A percentile compares a stretch with the other conserved stretches of the same genome.
Evolutionary conservation across 768 basidiomycete species (phyloP).

Genomic region (Peribolospora baueri): DNA sequence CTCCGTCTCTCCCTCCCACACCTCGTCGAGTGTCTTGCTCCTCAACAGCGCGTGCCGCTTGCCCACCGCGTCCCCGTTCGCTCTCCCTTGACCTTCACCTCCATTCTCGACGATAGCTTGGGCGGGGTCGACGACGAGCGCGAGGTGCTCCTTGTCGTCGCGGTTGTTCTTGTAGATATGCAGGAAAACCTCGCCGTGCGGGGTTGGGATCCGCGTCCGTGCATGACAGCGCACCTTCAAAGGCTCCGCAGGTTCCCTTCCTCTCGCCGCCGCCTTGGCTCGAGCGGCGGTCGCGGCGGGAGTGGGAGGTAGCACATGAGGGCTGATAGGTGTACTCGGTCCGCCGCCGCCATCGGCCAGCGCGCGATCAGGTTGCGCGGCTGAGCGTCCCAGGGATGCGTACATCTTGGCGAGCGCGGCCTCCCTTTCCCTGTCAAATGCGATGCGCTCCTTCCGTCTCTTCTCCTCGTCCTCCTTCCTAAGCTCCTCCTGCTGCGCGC

Average conservation of each 20-base stretch:
- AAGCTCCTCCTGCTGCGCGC: not conserved
- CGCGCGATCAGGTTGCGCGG: no score
- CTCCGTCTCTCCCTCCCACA: slow-evolving; percentile 70
- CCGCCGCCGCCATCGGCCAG: no score
- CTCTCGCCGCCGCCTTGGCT: not conserved
- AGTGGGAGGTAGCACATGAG: not conserved
- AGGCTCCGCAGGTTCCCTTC: slow-evolving; percentile 9
- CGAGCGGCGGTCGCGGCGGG: not conserved
- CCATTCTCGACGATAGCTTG: slow-evolving; percentile 31
- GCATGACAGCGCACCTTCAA: slow-evolving; percentile 82
- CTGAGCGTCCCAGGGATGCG: no score
- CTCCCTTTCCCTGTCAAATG: not conserved
- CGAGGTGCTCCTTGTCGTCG: slow-evolving; percentile 85
- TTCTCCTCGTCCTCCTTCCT: slow-evolving; percentile 1
- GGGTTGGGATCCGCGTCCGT: slow-evolving; percentile 87
- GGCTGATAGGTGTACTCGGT: not conserved
- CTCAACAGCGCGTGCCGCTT: slow-evolving; percentile 36
- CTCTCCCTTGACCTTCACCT: slow-evolving; percentile 2
- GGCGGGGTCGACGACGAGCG: slow-evolving; percentile 74
- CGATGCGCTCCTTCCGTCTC: not conserved
- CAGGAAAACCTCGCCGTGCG: slow-evolving; percentile 74
- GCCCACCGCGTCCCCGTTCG: not conserved
- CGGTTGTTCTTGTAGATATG: slow-evolving; percentile 84
- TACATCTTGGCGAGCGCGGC: not conserved
- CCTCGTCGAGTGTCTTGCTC: slow-evolving; percentile 50